phyloP scores from a whole-genome alignment of 495 filamentous ascomycete genomes.

The Pyronema omphalodes region DNA sequence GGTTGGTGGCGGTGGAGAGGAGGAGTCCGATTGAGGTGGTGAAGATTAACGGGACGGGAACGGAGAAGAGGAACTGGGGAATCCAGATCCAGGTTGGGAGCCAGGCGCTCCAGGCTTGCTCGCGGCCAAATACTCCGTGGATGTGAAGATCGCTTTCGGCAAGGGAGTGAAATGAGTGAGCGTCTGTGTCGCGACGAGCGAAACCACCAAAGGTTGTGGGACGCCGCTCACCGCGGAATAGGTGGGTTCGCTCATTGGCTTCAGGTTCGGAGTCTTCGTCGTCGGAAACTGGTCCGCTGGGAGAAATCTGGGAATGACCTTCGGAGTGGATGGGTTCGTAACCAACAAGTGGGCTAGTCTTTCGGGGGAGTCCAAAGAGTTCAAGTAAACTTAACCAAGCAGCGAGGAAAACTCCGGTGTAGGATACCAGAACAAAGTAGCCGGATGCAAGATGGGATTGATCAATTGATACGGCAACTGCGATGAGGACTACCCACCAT shows the following conservation, averaged over 20 bases:
- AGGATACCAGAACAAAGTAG: constrained; percentile 71
- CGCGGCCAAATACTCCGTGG: constrained; percentile 44
- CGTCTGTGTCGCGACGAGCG: constrained; percentile 25
- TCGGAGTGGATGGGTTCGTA: background rate
- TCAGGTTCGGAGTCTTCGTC: constrained; percentile 33
- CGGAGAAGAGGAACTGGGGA: constrained; percentile 62
- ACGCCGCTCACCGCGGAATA: constrained; percentile 40
- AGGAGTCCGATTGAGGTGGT: constrained; percentile 56
- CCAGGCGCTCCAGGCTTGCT: constrained; percentile 68
- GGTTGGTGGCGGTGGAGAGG: constrained; percentile 48
- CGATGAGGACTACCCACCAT: constrained; percentile 53
- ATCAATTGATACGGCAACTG: constrained; percentile 51
- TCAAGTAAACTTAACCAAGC: constrained; percentile 57
- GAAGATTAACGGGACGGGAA: constrained; percentile 57
- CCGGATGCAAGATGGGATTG: constrained; percentile 45
- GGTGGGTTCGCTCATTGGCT: constrained; percentile 61
- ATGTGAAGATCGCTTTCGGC: constrained; percentile 22
- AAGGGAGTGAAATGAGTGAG: constrained; percentile 24
- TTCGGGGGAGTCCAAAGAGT: constrained; percentile 50
- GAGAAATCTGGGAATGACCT: constrained; percentile 8
- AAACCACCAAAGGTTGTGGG: constrained; percentile 60
- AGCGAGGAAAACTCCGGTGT: constrained; percentile 54
- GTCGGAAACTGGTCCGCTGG: constrained; percentile 10
- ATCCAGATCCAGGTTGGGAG: constrained; percentile 75
- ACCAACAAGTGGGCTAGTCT: background rate